Percentiles rank a stretch among this genome's conserved stretches.
phyloP scores from a whole-genome alignment of 805 yeast genomes.

The Clavispora santaluciae region DNA sequence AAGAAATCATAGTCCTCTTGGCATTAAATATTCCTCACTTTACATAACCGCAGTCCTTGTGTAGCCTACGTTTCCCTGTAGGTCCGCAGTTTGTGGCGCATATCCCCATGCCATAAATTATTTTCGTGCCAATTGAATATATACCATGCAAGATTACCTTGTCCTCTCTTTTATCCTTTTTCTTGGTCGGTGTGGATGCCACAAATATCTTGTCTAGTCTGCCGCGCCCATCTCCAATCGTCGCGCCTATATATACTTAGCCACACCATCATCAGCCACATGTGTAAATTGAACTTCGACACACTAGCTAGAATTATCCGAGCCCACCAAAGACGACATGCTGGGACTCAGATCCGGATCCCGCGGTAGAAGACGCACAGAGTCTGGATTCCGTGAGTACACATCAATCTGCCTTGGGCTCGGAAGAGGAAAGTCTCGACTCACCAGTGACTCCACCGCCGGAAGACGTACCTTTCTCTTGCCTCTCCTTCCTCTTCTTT shows the following conservation, averaged over 20 bases:
- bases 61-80: no score
- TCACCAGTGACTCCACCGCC: slow-evolving; percentile 10
- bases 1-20: neutral
- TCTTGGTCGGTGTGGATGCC: no score
- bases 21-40: no score
- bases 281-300: neutral
- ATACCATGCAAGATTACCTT: no score
- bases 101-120: no score
- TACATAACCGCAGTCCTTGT: no score
- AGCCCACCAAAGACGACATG: neutral
- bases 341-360: neutral
- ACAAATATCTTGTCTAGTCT: no score
- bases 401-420: slow-evolving; percentile 15
- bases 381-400: slow-evolving; percentile 12
- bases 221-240: no score
- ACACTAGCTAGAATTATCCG: neutral
- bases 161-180: no score
- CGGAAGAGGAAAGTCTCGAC: slow-evolving; percentile 16
- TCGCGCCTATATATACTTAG: neutral
- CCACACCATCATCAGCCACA: neutral
- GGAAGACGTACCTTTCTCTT: slow-evolving; percentile 6
- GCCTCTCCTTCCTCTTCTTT: slow-evolving; percentile 2
- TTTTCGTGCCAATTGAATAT: no score
- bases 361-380: slow-evolving; percentile 13
- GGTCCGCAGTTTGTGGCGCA: no score